Evolutionary conservation across 2,329 filamentous ascomycete species (phyloP).

Genomic region (Sporothrix protearum): DNA sequence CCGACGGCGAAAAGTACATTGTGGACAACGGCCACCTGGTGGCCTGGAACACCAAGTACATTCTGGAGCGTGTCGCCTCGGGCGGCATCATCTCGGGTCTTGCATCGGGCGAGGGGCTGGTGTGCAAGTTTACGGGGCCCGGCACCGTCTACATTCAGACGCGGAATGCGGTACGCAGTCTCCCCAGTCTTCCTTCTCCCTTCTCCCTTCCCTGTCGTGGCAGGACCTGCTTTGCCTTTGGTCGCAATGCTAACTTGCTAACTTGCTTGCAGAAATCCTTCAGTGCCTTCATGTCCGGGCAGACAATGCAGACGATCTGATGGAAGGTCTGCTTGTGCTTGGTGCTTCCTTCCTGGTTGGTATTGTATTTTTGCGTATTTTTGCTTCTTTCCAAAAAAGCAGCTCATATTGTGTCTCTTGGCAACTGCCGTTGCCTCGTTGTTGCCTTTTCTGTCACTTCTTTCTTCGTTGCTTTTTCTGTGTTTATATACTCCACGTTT

Average conservation of each 20-base stretch:
- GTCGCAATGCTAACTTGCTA: no score
- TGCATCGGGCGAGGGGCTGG: conserved; percentile 77
- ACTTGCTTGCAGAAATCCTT: conserved; percentile 46
- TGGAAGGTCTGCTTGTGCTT: background rate
- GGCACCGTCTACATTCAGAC: conserved; percentile 93
- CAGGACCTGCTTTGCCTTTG: no score
- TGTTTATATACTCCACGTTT: background rate
- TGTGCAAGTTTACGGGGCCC: conserved; percentile 90
- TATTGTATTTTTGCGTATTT: background rate
- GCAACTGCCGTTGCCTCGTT: background rate
- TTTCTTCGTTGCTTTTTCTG: no score
- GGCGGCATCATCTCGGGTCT: conserved; percentile 90
- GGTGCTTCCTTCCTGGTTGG: background rate
- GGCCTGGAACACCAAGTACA: conserved; percentile 94
- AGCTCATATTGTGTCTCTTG: background rate
- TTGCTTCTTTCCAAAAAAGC: background rate
- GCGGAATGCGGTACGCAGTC: conserved; percentile 74
- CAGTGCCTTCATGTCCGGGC: conserved; percentile 50
- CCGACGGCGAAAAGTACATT: conserved; percentile 78
- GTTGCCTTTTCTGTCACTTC: background rate
- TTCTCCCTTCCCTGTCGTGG: no score
- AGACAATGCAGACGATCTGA: conserved; percentile 35
- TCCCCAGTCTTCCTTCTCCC: no score
- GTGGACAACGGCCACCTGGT: conserved; percentile 92
- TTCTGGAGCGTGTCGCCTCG: conserved; percentile 82